Base-by-base conservation (phyloP, 176 grass and related monocot species). In the Triticum monococcum region DNA sequence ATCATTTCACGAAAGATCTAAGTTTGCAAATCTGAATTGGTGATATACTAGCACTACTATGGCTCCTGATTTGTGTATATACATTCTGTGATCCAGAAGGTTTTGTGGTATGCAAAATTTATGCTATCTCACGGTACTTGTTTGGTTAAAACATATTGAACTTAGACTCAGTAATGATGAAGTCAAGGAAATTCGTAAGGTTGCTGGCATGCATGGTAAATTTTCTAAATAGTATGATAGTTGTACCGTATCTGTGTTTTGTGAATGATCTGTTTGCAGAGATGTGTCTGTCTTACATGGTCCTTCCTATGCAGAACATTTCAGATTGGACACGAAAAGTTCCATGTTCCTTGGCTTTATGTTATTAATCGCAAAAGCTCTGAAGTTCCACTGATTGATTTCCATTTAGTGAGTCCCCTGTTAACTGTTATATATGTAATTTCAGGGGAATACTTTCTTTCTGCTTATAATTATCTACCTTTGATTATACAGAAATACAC, bases 341-440 rank as follows among this genome's bases (percentile, higher is more conserved):
- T 99, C 86, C 91, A 96, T 81, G 46, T 96, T 81, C 97, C 97
- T n/a, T 99, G 97, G 97, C 94, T 99, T 83, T 99, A 94, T 84
- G 90, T 99, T 69, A 92, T 99, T 88, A 99, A 99, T 83, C 94
- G 97, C 56, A 99, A 96, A 86, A 93, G 89, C 72, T 89, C 97
- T 80, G 92, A 96, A 91, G 91, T 99, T 81, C 97, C 97, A 65
- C 59, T 96, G 89, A 93, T 99, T 54, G 92, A 99, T 92, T 99
- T 99, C 78, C 92, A 98, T 92, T 88, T 99, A 79, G 94, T 99
- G 89, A 96, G 92, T 35, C 56, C 33, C 18, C 81, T 79, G 20
- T 12, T 32, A 69, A 83, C 28, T 66, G 13, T 69, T 71, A 52
- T 69, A 1, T 66, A 80, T 73, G 60, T 83, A 60, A 23, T 89